Evolutionary conservation across 2,329 filamentous ascomycete species (phyloP).

Genomic region (Calonectria pseudoturangicola): DNA sequence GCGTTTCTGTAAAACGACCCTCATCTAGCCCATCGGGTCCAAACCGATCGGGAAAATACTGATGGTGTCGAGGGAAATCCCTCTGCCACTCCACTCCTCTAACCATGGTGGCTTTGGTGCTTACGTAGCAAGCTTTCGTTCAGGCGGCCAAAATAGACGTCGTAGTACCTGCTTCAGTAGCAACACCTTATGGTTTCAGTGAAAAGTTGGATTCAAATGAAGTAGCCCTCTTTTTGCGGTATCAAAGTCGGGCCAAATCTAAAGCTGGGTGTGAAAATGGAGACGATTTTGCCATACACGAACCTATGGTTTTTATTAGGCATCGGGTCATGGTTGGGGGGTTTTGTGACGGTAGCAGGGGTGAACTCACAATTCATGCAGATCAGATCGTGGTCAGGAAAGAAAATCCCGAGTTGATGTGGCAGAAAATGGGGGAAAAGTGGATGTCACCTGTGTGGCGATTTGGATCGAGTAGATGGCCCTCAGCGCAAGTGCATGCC

Average conservation of each 20-base stretch:
- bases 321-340: not conserved
- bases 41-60: constrained; percentile 57
- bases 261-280: not conserved
- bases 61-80: constrained; percentile 62
- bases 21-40: constrained; percentile 56
- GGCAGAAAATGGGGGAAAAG: not conserved
- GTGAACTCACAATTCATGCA: constrained; percentile 22
- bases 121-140: not conserved
- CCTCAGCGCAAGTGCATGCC: constrained; percentile 16
- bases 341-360: not conserved
- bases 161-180: not conserved
- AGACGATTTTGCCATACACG: not conserved
- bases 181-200: not conserved
- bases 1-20: constrained; percentile 59
- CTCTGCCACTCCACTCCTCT: constrained; percentile 60
- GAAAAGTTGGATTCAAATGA: not conserved
- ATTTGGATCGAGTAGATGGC: not conserved
- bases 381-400: constrained; percentile 15
- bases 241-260: not conserved
- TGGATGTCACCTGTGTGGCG: not conserved
- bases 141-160: not conserved
- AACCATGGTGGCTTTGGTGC: constrained; percentile 59
- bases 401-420: not conserved
- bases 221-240: not conserved
- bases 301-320: not conserved